Evolutionary conservation across 192 early-diverging fungal species (phyloP), one percentile per base, ranked within the genome.

Genomic region (Tieghemiomyces parasiticus): DNA sequence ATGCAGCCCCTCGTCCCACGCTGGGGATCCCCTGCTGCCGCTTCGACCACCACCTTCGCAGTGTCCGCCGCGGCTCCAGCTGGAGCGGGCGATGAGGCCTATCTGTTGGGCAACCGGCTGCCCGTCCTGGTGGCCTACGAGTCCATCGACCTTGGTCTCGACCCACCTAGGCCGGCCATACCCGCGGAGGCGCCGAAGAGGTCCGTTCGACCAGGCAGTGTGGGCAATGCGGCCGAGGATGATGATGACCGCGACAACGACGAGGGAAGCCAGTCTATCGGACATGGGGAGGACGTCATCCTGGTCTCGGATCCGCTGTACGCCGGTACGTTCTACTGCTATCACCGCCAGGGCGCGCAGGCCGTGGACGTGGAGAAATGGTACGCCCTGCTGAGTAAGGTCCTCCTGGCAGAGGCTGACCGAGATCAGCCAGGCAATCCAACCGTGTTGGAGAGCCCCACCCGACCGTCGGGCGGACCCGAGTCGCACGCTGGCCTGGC

Each of bases 341-440:
- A 85, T 35, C 88, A 92, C 58, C 63, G 74, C 25, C 71, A 70
- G 46, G 90, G 88, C 46, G 82, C 78, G 2, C 84, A 90, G 63
- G 73, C 75, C 14, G 66, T 89, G 6, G 74, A 75, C 25, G 69
- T 84, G 32, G 67, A 73, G 19, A 66, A 67, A 52, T 87, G 86
- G 83, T 42, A 77, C 24, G 66, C 67, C 4, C 30, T 61, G 13
- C 46, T 82, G 46, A 63, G 65, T 10, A 6, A 42, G 6, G 38
- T 16, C 8, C n/a, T n/a, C n/a, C n/a, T n/a, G n/a, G n/a, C n/a
- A n/a, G n/a, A n/a, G n/a, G n/a, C n/a, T n/a, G n/a, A n/a, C n/a
- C n/a, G n/a, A n/a, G n/a, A n/a, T n/a, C n/a, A n/a, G n/a, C n/a
- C n/a, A n/a, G n/a, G n/a, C n/a, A n/a, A n/a, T n/a, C n/a, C n/a